Percentiles rank a stretch among this genome's conserved stretches.
Evolutionary conservation across 2,329 filamentous ascomycete species (phyloP).

Genomic region (Pseudogymnoascus sp.): DNA sequence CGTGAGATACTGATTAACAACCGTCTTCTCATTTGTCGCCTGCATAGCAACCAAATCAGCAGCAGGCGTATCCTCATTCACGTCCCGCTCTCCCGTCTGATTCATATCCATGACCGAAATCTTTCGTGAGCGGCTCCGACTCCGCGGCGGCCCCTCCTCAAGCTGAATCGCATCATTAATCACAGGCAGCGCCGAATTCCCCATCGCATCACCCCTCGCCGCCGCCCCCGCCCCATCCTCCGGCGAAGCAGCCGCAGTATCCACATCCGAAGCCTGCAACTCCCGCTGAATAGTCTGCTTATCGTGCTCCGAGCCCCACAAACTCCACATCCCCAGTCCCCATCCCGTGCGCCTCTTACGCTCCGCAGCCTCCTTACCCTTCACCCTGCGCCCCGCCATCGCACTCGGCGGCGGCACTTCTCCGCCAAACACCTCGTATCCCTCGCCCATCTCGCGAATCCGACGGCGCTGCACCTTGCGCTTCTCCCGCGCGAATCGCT

Average conservation of each 20-base stretch:
- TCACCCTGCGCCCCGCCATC: conserved; percentile 60
- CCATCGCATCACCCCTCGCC: conserved; percentile 18
- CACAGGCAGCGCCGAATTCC: neutral
- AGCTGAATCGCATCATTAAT: conserved; percentile 14
- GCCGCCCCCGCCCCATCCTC: conserved; percentile 38
- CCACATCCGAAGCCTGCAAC: conserved; percentile 37
- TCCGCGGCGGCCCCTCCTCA: conserved; percentile 15
- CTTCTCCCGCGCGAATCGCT: conserved; percentile 60
- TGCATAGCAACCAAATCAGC: conserved; percentile 36
- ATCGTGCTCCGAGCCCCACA: conserved; percentile 86
- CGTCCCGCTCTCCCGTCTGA: conserved; percentile 33
- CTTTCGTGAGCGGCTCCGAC: conserved; percentile 36
- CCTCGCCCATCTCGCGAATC: conserved; percentile 61
- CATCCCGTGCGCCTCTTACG: conserved; percentile 57
- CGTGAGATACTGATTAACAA: conserved; percentile 13
- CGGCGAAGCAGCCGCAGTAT: conserved; percentile 28
- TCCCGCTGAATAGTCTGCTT: conserved; percentile 59
- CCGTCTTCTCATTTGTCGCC: conserved; percentile 33
- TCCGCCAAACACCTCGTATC: conserved; percentile 63
- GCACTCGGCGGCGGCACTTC: conserved; percentile 80
- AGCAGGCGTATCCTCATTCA: conserved; percentile 36
- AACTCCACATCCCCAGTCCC: conserved; percentile 74
- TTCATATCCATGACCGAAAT: conserved; percentile 44
- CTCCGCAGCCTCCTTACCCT: conserved; percentile 40
- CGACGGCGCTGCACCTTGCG: conserved; percentile 65